phyloP scores from a whole-genome alignment of 2,329 filamentous ascomycete genomes.

The Colletotrichum sp. region DNA sequence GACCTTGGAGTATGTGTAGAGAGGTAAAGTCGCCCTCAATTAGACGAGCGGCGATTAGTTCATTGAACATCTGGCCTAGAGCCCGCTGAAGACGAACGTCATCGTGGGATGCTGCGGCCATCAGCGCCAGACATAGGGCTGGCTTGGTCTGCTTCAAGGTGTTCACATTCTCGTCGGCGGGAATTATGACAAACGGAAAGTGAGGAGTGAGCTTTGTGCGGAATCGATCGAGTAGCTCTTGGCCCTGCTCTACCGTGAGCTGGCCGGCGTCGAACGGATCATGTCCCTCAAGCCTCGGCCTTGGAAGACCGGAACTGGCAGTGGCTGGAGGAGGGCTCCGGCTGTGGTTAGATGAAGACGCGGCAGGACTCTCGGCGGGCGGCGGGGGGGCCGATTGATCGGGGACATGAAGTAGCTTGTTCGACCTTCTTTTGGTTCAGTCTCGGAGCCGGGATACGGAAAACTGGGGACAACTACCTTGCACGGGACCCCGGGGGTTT shows the following conservation, averaged over 20 bases:
- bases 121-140: conserved; percentile 30
- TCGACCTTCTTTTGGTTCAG: background rate
- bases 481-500: conserved; percentile 22
- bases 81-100: conserved; percentile 27
- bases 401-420: background rate
- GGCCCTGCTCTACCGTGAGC: conserved; percentile 26
- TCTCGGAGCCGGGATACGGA: background rate
- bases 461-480: background rate
- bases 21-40: conserved; percentile 27
- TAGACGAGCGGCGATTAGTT: conserved; percentile 27
- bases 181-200: conserved; percentile 33
- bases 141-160: conserved; percentile 26
- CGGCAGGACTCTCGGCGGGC: background rate
- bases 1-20: conserved; percentile 33
- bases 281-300: background rate
- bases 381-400: background rate
- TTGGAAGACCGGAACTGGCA: background rate
- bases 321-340: background rate
- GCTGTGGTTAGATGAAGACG: background rate
- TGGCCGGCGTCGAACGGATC: conserved; percentile 27
- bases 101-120: conserved; percentile 27
- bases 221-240: conserved; percentile 29
- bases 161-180: conserved; percentile 19
- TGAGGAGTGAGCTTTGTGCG: conserved; percentile 27
- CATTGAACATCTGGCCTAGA: conserved; percentile 30